Evolutionary conservation across 306 rosid species (phyloP), one percentile per base, ranked within the genome.

Genomic region (cucumber (Cucumis sativus)): DNA sequence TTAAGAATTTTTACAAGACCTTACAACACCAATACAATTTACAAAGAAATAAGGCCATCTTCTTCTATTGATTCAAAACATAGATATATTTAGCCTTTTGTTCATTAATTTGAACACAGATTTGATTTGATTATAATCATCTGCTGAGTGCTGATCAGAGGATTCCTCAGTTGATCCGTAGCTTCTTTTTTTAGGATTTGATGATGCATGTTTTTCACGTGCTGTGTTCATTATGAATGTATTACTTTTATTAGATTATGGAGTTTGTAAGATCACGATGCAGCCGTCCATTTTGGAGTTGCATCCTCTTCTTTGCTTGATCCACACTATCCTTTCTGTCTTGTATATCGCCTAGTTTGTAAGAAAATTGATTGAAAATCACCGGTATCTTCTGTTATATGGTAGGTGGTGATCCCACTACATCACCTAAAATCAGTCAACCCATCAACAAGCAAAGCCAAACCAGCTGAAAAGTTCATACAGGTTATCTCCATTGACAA

Each of bases 371-470:
- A 68, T 21, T 40, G 28, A 8, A 66, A 18, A 2, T 40, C 52
- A 41, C 17, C 9, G 39, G 56, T n/a, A 43, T 75, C 18, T 57
- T 45, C 76, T 79, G 11, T 58, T 52, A 74, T 76, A 61, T 20
- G 70, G 56, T 73, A 95, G 99, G 93, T 95, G 62, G 80, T 91
- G 58, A 90, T 95, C 82, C 97, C 97, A 5, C 79, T 95, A 30
- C 90, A 87, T 79, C 90, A 95, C 84, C 90, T 95, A 40, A 95
- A 88, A 85, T 89, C 92, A 30, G 96, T 92, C 70, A 83, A 84
- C 80, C 92, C 99, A 66, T 95, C 97, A 49, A 78, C 91, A 57
- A 91, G 89, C 92, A 82, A 86, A 72, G 23, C 75, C 60, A 92
- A 90, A 72, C 82, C 96, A 20, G 77, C 91, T 52, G 99, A 92